Evolutionary conservation across 2,329 filamentous ascomycete genomes (phyloP).

Genomic region (Epichloe amarillans): DNA sequence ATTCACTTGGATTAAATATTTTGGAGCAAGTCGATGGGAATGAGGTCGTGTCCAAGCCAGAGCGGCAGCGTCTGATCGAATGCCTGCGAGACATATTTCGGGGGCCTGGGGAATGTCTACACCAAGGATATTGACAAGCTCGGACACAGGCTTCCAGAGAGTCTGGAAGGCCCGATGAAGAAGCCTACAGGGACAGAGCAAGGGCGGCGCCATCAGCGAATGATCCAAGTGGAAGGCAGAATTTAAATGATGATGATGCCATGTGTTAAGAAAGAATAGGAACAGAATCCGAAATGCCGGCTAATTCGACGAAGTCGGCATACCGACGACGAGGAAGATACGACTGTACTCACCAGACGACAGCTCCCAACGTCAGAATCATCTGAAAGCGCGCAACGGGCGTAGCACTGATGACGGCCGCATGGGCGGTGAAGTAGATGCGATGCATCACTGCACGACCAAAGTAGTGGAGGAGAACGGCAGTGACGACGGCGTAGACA

Average conservation of each 20-base stretch:
- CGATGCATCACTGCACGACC: constrained; percentile 17
- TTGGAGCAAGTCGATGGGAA: constrained; percentile 55
- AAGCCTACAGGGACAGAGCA: constrained; percentile 41
- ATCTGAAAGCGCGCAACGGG: constrained; percentile 38
- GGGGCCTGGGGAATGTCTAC: constrained; percentile 88
- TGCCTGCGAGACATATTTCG: constrained; percentile 78
- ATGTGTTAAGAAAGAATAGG: background rate
- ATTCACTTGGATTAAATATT: constrained; percentile 88
- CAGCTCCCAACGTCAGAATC: constrained; percentile 38
- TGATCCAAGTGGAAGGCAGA: background rate
- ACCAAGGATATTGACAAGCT: constrained; percentile 80
- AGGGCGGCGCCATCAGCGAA: background rate
- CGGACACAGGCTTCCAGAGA: constrained; percentile 77
- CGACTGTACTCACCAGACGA: constrained; percentile 34
- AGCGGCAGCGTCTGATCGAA: constrained; percentile 74
- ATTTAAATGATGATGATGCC: too few relatives aligned
- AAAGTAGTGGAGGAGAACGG: constrained; percentile 20
- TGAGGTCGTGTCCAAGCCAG: constrained; percentile 78
- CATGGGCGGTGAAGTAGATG: constrained; percentile 16
- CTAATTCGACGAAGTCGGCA: background rate
- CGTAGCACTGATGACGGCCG: constrained; percentile 31
- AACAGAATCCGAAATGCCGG: too few relatives aligned
- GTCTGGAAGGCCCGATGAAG: constrained; percentile 78
- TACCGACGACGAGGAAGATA: background rate
- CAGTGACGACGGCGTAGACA: constrained; percentile 19